Evolutionary conservation across 2,329 filamentous ascomycete genomes (phyloP), one percentile per base, ranked within the genome.

Genomic region (Juglanconis juglandina): DNA sequence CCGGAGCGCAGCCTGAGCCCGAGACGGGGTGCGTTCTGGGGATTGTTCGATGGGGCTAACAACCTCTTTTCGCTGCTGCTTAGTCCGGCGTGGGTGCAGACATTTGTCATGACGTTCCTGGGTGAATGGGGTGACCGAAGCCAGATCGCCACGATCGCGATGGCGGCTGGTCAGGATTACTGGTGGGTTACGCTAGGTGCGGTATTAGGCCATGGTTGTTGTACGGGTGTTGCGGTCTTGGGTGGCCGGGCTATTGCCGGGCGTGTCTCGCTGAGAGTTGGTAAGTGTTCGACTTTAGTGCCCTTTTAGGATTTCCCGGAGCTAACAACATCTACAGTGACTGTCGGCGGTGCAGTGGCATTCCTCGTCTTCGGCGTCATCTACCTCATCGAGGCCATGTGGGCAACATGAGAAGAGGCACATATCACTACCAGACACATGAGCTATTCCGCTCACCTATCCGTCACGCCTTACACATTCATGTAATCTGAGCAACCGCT

Each of bases 41-140:
- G 76, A 67, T 61, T 76, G 73, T 63, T 84, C 64, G 73, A 82
- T 24, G 93, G 95, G 1, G 77, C 97, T 32, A 87, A 87, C 73
- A 99, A 99, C 69, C 84, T 99, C 4, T 86, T 92, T 64, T 92
- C 91, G 10, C 81, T 99, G 6, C 83, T 99, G 4, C 82, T 99
- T 44, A 96, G 91, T 74, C 95, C 95, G 1, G 95, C 93, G 0
- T 99, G 95, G 95, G 95, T 99, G 13, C 94, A 98, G 76, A 99
- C 95, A 0, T 99, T 99, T 72, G 86, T 96, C 68, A 99, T 99
- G 95, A 99, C 95, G 2, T 99, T 99, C 77, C 78, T 99, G 35
- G 95, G 95, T 46, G 95, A 99, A 75, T 99, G 95, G 95, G 95
- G 95, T 60, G 95, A 99, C 71, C 87, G 95, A 67, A 96, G 91